Evolutionary conservation across 2,329 filamentous ascomycete species (phyloP).

Genomic region (Emmonsia crescens): DNA sequence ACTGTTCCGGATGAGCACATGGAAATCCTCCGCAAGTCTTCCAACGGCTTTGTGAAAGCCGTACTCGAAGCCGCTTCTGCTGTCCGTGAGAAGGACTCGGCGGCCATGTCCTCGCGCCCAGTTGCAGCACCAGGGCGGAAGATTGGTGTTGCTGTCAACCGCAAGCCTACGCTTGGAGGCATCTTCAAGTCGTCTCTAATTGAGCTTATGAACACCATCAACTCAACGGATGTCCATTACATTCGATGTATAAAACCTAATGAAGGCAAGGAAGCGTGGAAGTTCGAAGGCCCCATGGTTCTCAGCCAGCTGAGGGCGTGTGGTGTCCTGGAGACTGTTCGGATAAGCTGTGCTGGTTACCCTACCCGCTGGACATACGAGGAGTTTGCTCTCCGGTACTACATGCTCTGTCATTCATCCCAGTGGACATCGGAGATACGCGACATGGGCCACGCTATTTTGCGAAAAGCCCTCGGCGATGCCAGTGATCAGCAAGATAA

Average conservation of each 20-base stretch:
- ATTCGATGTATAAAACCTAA: slow-evolving; percentile 99
- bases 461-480: slow-evolving; percentile 76
- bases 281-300: slow-evolving; percentile 98
- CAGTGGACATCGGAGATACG: slow-evolving; percentile 91
- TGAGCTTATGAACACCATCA: slow-evolving; percentile 96
- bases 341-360: slow-evolving; percentile 95
- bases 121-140: slow-evolving; percentile 63
- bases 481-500: slow-evolving; percentile 70
- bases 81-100: slow-evolving; percentile 78
- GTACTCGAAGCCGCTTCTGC: slow-evolving; percentile 77
- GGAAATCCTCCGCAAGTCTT: slow-evolving; percentile 75
- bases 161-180: slow-evolving; percentile 92
- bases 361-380: slow-evolving; percentile 98
- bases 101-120: slow-evolving; percentile 59
- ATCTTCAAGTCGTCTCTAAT: slow-evolving; percentile 99
- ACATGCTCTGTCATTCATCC: slow-evolving; percentile 86
- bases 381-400: slow-evolving; percentile 93
- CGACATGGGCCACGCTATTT: slow-evolving; percentile 84
- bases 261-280: slow-evolving; percentile 92
- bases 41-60: slow-evolving; percentile 71
- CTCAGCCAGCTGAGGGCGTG: slow-evolving; percentile 93
- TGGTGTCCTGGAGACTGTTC: slow-evolving; percentile 95
- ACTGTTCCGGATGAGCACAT: slow-evolving; percentile 98
- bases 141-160: slow-evolving; percentile 82
- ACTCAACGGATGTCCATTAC: slow-evolving; percentile 96